These are phyloP conservation scores for Globisporangium nagaii DNA, from an alignment of 352 stramenopile species.

Conservation along the genomic window DNA sequence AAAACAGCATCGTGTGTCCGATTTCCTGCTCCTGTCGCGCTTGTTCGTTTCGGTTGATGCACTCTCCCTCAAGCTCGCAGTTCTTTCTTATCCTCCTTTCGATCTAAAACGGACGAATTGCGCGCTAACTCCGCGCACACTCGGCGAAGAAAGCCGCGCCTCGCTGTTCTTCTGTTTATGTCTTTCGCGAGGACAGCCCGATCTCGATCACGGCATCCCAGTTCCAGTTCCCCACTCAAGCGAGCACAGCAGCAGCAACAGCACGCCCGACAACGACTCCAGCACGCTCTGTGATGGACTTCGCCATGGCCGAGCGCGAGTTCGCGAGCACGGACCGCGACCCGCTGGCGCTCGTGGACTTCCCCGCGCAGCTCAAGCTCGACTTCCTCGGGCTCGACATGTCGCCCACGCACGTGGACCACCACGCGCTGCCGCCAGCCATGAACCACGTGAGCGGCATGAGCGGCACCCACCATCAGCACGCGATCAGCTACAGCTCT, in stretches of 20 bases:
- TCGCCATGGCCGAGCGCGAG: constrained; percentile 6
- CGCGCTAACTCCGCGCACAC: too few species aligned
- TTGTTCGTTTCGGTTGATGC: too few species aligned
- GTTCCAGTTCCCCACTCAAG: too few species aligned
- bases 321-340: constrained; percentile 8
- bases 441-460: not conserved
- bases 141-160: too few species aligned
- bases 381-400: constrained; percentile 15
- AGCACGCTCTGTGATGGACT: constrained; percentile 1
- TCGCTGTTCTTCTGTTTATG: not conserved
- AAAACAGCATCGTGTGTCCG: too few species aligned
- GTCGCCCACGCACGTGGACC: constrained; percentile 12
- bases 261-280: not conserved
- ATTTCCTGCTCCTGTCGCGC: too few species aligned
- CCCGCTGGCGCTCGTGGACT: constrained; percentile 11
- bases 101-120: too few species aligned
- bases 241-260: not conserved
- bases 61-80: too few species aligned
- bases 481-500: not conserved
- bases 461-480: not conserved
- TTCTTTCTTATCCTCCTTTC: too few species aligned
- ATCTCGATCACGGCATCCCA: not conserved
- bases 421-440: not conserved
- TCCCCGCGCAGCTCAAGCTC: constrained; percentile 14
- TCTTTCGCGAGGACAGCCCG: not conserved